phyloP scores from a whole-genome alignment of 257 asterid genomes.

The Solanum lycopersicoides region DNA sequence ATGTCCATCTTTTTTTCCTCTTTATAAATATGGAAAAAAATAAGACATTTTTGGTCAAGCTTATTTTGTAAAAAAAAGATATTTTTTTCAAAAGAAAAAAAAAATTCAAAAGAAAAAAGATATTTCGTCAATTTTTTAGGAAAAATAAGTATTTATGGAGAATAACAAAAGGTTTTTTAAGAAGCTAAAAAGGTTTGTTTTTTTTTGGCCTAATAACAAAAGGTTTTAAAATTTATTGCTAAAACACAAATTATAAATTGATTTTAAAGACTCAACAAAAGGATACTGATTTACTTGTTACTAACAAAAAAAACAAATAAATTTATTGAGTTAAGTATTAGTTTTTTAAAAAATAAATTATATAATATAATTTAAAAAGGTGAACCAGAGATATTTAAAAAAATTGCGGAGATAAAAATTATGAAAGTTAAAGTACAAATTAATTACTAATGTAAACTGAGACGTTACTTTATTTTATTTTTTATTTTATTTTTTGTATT shows the following conservation, averaged over 20 bases:
- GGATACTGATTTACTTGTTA: too few relatives aligned
- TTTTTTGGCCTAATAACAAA: too few relatives aligned
- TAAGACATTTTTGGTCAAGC: not conserved
- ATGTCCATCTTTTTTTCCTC: not conserved
- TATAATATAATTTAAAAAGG: too few relatives aligned
- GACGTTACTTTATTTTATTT: not conserved
- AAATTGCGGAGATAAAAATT: not conserved
- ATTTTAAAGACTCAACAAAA: too few relatives aligned
- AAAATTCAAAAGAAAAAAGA: too few relatives aligned
- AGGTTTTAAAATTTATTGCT: too few relatives aligned
- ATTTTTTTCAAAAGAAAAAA: too few relatives aligned
- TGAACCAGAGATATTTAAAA: not conserved
- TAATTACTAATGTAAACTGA: not conserved
- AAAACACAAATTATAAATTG: not conserved
- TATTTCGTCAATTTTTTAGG: not conserved
- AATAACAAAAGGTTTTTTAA: not conserved
- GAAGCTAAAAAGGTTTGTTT: not conserved
- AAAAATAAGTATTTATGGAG: not conserved
- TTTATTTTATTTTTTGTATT: too few relatives aligned
- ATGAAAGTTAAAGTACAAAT: not conserved
- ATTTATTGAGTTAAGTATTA: too few relatives aligned
- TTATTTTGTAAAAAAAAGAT: too few relatives aligned
- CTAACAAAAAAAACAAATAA: too few relatives aligned
- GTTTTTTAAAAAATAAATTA: too few relatives aligned
- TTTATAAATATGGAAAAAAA: not conserved